phyloP scores from a whole-genome alignment of 2,329 filamentous ascomycete genomes.

The Eurotiales sp. region DNA sequence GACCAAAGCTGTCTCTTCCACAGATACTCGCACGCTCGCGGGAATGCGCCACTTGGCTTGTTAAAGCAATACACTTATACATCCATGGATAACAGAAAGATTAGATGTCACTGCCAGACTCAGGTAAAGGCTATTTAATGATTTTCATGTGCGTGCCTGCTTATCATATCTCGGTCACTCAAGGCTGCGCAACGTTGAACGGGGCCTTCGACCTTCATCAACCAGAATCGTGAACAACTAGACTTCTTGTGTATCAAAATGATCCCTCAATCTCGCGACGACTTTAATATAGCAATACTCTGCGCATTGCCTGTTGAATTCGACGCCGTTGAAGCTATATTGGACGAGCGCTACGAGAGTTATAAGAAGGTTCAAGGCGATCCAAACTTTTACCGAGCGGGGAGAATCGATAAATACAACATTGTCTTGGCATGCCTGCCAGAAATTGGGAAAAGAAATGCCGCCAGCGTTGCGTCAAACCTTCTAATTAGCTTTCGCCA shows the following conservation, averaged over 20 bases:
- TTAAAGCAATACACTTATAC: too few relatives aligned
- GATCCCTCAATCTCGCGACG: background rate
- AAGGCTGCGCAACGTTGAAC: too few relatives aligned
- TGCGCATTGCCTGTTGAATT: constrained; percentile 9
- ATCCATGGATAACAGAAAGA: too few relatives aligned
- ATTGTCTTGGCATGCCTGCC: constrained; percentile 20
- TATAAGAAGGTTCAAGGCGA: constrained; percentile 5
- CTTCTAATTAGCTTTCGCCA: constrained; percentile 17
- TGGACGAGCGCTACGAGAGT: constrained; percentile 3
- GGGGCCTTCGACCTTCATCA: too few relatives aligned
- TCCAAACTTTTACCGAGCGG: constrained; percentile 16
- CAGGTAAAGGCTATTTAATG: too few relatives aligned
- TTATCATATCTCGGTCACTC: too few relatives aligned
- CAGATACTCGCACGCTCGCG: too few relatives aligned
- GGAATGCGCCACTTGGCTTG: too few relatives aligned
- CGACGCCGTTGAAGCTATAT: constrained; percentile 4
- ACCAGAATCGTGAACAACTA: too few relatives aligned
- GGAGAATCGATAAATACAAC: constrained; percentile 20
- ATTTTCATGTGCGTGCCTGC: too few relatives aligned
- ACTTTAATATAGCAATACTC: constrained; percentile 9
- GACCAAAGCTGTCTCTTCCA: too few relatives aligned
- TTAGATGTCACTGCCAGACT: too few relatives aligned
- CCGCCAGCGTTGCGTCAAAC: constrained; percentile 10
- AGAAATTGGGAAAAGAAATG: constrained; percentile 17
- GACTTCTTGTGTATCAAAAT: background rate